These are phyloP conservation scores for Astrothelium macrocarpum DNA, from an alignment of 495 filamentous ascomycete species.

Conservation along the genomic window DNA sequence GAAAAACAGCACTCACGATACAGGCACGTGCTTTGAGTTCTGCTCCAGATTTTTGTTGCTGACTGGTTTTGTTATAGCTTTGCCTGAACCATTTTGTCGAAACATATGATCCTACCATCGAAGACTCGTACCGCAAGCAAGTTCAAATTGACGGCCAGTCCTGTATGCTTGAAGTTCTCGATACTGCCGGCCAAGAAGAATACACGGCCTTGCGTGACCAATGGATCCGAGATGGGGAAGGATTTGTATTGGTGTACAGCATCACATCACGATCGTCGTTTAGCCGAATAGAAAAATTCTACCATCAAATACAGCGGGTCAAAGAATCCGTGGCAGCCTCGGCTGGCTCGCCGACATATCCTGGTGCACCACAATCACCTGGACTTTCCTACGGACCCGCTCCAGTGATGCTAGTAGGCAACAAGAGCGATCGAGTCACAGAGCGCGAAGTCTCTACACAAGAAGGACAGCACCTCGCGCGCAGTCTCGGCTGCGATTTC, in stretches of 20 bases:
- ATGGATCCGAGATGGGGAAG: constrained; percentile 97
- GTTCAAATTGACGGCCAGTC: constrained; percentile 93
- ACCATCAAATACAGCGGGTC: constrained; percentile 93
- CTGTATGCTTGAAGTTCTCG: constrained; percentile 96
- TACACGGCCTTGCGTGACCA: constrained; percentile 95
- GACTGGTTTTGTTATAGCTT: constrained; percentile 38
- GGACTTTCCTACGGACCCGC: constrained; percentile 51
- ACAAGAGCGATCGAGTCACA: constrained; percentile 93
- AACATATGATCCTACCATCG: constrained; percentile 93
- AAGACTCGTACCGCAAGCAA: constrained; percentile 97
- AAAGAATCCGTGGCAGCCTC: constrained; percentile 83
- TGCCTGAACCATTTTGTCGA: constrained; percentile 74
- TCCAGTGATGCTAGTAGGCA: constrained; percentile 96
- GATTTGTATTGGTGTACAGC: constrained; percentile 95
- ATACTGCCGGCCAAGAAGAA: constrained; percentile 98
- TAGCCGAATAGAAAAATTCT: constrained; percentile 85
- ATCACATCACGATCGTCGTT: constrained; percentile 95
- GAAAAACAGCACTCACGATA: constrained; percentile 95
- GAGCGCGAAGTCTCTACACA: constrained; percentile 95
- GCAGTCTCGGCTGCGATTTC: constrained; percentile 91
- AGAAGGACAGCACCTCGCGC: constrained; percentile 84
- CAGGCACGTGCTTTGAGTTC: constrained; percentile 54
- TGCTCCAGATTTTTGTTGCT: constrained; percentile 9
- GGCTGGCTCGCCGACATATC: constrained; percentile 56
- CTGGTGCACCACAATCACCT: constrained; percentile 56